A percentile compares a stretch with the other conserved stretches of the same genome.
Evolutionary conservation across 805 yeast genomes (phyloP).

Genomic region (Yueomyces sinensis): DNA sequence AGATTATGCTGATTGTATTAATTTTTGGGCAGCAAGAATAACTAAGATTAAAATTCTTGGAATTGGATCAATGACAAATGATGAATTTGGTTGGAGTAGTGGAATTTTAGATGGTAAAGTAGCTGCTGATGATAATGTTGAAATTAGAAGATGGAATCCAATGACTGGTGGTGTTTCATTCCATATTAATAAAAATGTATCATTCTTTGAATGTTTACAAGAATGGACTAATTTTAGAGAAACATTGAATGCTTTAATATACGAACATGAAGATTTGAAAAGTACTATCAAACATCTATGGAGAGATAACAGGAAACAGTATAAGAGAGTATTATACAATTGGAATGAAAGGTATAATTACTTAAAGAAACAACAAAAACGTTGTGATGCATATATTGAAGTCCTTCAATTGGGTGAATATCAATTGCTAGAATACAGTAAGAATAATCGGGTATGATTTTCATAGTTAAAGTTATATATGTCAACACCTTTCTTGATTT

Average conservation of each 20-base stretch:
- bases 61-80: conserved; percentile 53
- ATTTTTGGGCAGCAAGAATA: conserved; percentile 82
- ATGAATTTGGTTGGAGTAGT: conserved; percentile 70
- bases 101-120: conserved; percentile 4
- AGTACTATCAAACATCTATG: conserved; percentile 2
- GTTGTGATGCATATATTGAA: neutral
- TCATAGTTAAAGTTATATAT: no score
- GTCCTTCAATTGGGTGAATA: neutral
- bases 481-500: no score
- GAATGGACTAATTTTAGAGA: neutral
- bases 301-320: conserved; percentile 12
- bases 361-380: conserved; percentile 21
- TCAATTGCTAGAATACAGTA: no score
- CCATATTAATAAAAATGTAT: neutral
- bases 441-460: no score
- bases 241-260: neutral
- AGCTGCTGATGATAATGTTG: conserved; percentile 4
- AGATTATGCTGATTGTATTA: conserved; percentile 63
- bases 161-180: neutral
- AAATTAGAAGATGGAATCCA: conserved; percentile 3
- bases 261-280: neutral
- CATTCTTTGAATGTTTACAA: neutral
- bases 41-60: conserved; percentile 65
- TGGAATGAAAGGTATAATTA: conserved; percentile 30
- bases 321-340: conserved; percentile 26